A percentile compares a stretch with the other conserved stretches of the same genome.
Conservation (phyloP, 164 flowering plant genomes). For the Vitis labrusca region DNA sequence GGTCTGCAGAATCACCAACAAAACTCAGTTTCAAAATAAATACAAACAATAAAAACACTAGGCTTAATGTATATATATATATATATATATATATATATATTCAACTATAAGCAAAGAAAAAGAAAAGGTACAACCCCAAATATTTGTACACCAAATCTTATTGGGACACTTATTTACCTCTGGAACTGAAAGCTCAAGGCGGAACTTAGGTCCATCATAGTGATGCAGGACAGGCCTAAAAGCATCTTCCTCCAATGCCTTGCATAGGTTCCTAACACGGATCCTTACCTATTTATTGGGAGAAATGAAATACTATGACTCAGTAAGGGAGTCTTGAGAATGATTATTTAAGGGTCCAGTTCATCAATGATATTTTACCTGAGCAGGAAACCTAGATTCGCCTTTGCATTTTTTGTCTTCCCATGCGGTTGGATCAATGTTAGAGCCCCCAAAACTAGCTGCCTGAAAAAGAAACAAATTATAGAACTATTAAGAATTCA, state of each 20-base stretch:
- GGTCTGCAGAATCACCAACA: conserved; percentile 45
- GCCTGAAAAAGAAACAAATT: conserved; percentile 49
- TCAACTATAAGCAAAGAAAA: no score
- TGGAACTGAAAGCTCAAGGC: conserved; percentile 81
- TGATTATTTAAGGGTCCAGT: not conserved
- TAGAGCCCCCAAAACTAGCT: conserved; percentile 76
- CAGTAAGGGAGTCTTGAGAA: not conserved
- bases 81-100: no score
- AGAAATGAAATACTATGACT: not conserved
- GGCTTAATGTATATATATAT: no score
- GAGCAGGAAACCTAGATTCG: conserved; percentile 94
- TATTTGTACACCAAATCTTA: not conserved
- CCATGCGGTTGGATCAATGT: conserved; percentile 92
- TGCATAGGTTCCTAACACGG: conserved; percentile 63
- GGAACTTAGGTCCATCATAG: conserved; percentile 88
- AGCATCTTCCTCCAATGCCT: conserved; percentile 79
- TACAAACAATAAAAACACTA: no score
- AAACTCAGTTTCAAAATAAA: not conserved
- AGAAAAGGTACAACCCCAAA: not conserved
- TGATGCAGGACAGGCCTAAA: conserved; percentile 84
- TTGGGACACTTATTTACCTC: conserved; percentile 48
- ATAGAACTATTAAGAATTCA: conserved; percentile 2
- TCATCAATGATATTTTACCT: conserved; percentile 41
- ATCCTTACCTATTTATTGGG: conserved; percentile 52
- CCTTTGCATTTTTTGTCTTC: conserved; percentile 89